Conservation (phyloP, 768 basidiomycete genomes). For the Filobasidium floriforme region DNA sequence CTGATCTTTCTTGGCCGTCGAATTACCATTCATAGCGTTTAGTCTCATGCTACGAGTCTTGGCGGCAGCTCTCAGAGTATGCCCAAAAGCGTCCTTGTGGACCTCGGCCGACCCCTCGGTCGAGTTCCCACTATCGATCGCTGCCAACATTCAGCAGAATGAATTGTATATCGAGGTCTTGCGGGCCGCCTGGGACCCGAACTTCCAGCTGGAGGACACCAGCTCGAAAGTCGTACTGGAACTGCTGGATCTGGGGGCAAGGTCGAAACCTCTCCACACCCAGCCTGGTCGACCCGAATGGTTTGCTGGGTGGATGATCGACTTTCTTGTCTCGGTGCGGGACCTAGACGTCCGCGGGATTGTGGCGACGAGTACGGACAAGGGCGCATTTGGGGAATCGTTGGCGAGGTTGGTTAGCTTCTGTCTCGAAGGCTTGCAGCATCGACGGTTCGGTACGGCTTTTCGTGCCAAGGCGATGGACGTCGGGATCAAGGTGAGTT, state of each 20-base stretch:
- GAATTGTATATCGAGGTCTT: conserved; percentile 37
- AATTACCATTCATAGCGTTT: conserved; percentile 47
- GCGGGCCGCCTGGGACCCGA: conserved; percentile 17
- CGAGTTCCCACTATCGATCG: conserved; percentile 68
- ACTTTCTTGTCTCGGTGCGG: conserved; percentile 57
- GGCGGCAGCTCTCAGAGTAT: conserved; percentile 34
- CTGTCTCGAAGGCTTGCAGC: conserved; percentile 73
- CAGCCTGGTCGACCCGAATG: conserved; percentile 46
- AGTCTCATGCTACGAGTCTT: conserved; percentile 52
- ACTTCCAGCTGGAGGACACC: neutral
- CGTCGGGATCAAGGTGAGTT: conserved; percentile 59
- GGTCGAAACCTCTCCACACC: neutral
- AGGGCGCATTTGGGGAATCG: conserved; percentile 55
- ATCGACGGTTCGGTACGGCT: conserved; percentile 57
- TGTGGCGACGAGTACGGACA: conserved; percentile 30
- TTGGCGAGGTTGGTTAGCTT: conserved; percentile 65
- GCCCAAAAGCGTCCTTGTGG: conserved; percentile 65
- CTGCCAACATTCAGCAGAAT: conserved; percentile 80
- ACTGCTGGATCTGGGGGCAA: neutral
- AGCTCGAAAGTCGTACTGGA: neutral
- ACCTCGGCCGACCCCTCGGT: conserved; percentile 52
- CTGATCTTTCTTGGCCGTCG: conserved; percentile 10
- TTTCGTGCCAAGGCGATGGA: conserved; percentile 58
- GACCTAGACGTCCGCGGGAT: conserved; percentile 22
- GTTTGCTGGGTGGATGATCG: conserved; percentile 60